These are phyloP conservation scores for Orbilia javanica DNA, from an alignment of 2,329 filamentous ascomycete genomes.

Conservation along the genomic window DNA sequence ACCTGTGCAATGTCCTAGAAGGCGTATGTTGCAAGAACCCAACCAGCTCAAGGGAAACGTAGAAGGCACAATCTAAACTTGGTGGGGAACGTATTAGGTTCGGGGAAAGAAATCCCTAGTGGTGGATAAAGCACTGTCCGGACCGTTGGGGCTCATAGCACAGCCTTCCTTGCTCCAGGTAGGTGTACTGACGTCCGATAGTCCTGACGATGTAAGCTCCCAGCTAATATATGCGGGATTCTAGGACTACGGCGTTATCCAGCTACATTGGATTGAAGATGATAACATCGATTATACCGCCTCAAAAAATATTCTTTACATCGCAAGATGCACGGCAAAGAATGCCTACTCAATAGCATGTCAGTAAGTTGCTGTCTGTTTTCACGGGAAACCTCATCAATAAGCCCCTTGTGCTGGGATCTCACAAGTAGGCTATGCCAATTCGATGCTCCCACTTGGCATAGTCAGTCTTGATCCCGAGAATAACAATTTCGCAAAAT, in stretches of 20 bases:
- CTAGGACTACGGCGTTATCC: slow-evolving; percentile 97
- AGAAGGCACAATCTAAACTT: slow-evolving; percentile 46
- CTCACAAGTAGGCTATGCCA: slow-evolving; percentile 73
- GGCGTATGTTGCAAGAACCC: slow-evolving; percentile 76
- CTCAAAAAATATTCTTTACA: slow-evolving; percentile 94
- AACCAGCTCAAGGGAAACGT: neutral
- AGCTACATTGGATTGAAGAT: slow-evolving; percentile 97
- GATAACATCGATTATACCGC: slow-evolving; percentile 87
- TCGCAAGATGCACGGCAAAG: slow-evolving; percentile 85
- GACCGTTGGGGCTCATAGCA: slow-evolving; percentile 88
- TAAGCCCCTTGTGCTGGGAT: slow-evolving; percentile 64
- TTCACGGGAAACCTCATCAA: slow-evolving; percentile 60
- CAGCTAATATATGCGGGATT: slow-evolving; percentile 65
- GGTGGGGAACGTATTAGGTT: slow-evolving; percentile 73
- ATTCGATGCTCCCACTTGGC: slow-evolving; percentile 69
- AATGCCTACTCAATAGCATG: slow-evolving; percentile 89
- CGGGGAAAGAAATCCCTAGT: slow-evolving; percentile 99
- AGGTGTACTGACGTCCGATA: slow-evolving; percentile 11
- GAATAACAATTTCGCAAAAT: slow-evolving; percentile 62
- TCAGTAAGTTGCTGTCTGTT: slow-evolving; percentile 68
- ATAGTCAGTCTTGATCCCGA: slow-evolving; percentile 72
- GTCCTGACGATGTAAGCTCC: slow-evolving; percentile 2
- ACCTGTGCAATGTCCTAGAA: slow-evolving; percentile 91
- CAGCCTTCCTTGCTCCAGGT: slow-evolving; percentile 78
- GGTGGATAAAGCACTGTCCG: slow-evolving; percentile 89